phyloP scores from a whole-genome alignment of 2,329 filamentous ascomycete species.

The Chaetoscypha palmicola region DNA sequence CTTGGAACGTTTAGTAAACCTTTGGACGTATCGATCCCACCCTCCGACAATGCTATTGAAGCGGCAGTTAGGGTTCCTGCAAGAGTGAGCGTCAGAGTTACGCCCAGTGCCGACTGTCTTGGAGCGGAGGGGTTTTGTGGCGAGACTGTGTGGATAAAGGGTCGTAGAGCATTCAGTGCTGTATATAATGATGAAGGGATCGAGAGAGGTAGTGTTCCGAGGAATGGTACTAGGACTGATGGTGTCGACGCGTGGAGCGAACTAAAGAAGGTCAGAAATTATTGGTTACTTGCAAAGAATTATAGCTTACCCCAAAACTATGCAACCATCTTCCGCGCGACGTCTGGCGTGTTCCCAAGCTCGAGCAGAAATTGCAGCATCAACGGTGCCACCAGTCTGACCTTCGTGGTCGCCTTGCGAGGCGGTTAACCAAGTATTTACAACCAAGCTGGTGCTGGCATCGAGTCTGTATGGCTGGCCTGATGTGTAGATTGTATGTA shows the following conservation, averaged over 20 bases:
- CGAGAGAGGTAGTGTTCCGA: constrained; percentile 71
- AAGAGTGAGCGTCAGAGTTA: constrained; percentile 75
- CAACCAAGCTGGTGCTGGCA: constrained; percentile 81
- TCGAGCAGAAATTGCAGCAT: constrained; percentile 67
- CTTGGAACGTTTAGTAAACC: constrained; percentile 76
- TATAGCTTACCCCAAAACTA: constrained; percentile 68
- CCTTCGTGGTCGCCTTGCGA: constrained; percentile 63
- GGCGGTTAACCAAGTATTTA: constrained; percentile 92
- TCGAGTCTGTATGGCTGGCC: constrained; percentile 81
- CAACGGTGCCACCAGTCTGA: constrained; percentile 68
- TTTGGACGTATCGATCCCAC: constrained; percentile 76
- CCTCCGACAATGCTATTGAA: constrained; percentile 71
- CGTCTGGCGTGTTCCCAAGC: constrained; percentile 96
- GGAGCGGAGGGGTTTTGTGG: constrained; percentile 81
- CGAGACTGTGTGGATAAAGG: constrained; percentile 82
- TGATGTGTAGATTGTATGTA: constrained; percentile 82
- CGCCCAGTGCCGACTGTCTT: constrained; percentile 71
- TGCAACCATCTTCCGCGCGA: constrained; percentile 90
- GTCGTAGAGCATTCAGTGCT: constrained; percentile 72
- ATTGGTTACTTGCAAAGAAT: constrained; percentile 7
- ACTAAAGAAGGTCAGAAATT: constrained; percentile 46
- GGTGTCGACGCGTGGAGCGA: constrained; percentile 86
- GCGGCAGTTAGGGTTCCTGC: constrained; percentile 71
- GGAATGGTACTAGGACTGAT: constrained; percentile 73
- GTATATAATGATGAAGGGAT: constrained; percentile 71